A percentile compares a stretch with the other conserved stretches of the same genome.
These are phyloP conservation scores for Cotoneaster glaucophyllus DNA, from an alignment of 306 rosid species.

Conservation along the genomic window DNA sequence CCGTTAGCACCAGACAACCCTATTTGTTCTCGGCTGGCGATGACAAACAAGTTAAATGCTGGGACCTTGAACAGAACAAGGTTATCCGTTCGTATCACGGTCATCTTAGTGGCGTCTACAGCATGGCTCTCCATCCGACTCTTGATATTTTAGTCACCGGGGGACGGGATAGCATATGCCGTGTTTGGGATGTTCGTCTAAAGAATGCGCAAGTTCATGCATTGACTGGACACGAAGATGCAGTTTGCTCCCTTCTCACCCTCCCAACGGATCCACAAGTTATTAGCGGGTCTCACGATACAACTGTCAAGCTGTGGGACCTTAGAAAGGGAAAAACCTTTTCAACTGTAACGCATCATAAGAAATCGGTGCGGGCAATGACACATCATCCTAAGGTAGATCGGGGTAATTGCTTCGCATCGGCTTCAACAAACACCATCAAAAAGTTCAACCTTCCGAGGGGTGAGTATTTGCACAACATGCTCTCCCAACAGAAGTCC, in stretches of 20 bases:
- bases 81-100: constrained; percentile 89
- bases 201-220: constrained; percentile 72
- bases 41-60: constrained; percentile 96
- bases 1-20: constrained; percentile 75
- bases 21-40: constrained; percentile 99
- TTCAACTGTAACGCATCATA: constrained; percentile 67
- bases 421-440: constrained; percentile 92
- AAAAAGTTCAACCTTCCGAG: constrained; percentile 88
- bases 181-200: constrained; percentile 97
- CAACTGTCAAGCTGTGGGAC: constrained; percentile 94
- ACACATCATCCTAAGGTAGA: constrained; percentile 77
- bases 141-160: constrained; percentile 89
- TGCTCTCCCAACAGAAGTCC: constrained; percentile 99
- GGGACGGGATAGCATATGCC: constrained; percentile 97
- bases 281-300: constrained; percentile 90
- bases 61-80: constrained; percentile 99
- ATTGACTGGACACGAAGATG: constrained; percentile 81
- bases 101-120: constrained; percentile 94
- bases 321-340: constrained; percentile 50
- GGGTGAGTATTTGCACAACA: constrained; percentile 88
- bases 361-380: constrained; percentile 92
- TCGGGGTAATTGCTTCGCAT: constrained; percentile 75
- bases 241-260: constrained; percentile 90
- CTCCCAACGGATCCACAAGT: constrained; percentile 96
- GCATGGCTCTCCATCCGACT: constrained; percentile 92